Percentiles rank a stretch among this genome's conserved stretches.
phyloP scores from a whole-genome alignment of 805 yeast species.

The Suhomyces sp. region DNA sequence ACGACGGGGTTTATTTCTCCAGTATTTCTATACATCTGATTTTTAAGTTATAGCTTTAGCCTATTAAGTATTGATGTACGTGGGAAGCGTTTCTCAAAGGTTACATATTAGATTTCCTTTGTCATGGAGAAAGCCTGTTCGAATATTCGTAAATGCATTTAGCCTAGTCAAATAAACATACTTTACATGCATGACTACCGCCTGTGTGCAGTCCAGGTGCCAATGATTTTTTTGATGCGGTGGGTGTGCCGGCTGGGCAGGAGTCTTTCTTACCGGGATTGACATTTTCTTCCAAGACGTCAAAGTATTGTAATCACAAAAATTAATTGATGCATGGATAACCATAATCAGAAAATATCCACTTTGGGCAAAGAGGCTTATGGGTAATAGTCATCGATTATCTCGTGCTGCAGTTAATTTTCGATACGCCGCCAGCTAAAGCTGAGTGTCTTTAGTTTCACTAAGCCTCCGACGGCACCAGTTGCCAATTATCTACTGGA shows the following conservation, averaged over 20 bases:
- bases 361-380: not conserved
- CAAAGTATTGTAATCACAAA: constrained; percentile 1
- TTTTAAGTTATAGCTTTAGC: not conserved
- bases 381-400: not conserved
- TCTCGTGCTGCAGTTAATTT: not conserved
- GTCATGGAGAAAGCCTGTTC: not conserved
- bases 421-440: not conserved
- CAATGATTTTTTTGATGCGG: not conserved
- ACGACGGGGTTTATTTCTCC: not conserved
- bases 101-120: not conserved
- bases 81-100: not conserved
- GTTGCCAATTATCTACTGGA: not conserved
- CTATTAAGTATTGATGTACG: not conserved
- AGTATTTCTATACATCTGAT: not conserved
- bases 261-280: constrained; percentile 2
- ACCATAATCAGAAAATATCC: not conserved
- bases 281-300: not conserved
- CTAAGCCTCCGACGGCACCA: not conserved
- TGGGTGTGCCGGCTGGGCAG: not conserved
- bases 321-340: not conserved
- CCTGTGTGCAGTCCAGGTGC: not conserved
- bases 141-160: not conserved
- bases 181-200: not conserved
- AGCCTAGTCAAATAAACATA: not conserved
- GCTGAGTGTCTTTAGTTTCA: not conserved